Evolutionary conservation across 1,284 basidiomycete genomes (phyloP), one percentile per base, ranked within the genome.

Genomic region (Heterobasidion annosum): DNA sequence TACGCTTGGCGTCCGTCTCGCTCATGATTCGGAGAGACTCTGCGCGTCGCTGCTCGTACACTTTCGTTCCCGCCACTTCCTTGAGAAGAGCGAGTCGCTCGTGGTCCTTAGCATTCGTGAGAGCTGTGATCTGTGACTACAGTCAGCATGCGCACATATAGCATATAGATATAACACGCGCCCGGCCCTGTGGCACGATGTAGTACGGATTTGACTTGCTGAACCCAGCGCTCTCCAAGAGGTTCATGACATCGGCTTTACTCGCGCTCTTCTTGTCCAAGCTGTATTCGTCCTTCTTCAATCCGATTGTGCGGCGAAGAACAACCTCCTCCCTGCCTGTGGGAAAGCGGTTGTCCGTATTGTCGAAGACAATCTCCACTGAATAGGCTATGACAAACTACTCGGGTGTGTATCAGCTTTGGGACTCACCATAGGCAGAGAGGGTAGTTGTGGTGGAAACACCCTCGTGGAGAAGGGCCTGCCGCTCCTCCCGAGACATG

Each of bases 231-330:
- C 86, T 91, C 69, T 98, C 94, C 33, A 98, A 79, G 16, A 98
- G 74, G 65, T 91, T 95, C 91, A 96, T 95, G 25, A 99, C 93
- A 63, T 99, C 97, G 5, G 93, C 94, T 70, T 98, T 98, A 69
- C 85, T 92, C 0, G 91, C 90, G 59, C 87, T 92, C 74, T 98
- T 98, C 73, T 91, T 88, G 72, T 99, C 97, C 48, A 99, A 77
- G 61, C 90, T 92, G 73, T 98, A 99, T 72, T 99, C 97, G 67
- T 99, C 97, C 74, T 99, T 99, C 77, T 99, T 98, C 50, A 94
- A 71, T 58, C 97, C 97, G 57, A 99, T 98, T 1, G 97, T 99
- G 45, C 94, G 81, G 6, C 94, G 82, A 3, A 98, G 77, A 40
- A 91, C 83, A 42, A 95, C 82, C 59, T 93, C 91, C 1, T 91